These are phyloP conservation scores for Euphorbia celastroides DNA, from an alignment of 441 rosid genomes.

Conservation along the genomic window DNA sequence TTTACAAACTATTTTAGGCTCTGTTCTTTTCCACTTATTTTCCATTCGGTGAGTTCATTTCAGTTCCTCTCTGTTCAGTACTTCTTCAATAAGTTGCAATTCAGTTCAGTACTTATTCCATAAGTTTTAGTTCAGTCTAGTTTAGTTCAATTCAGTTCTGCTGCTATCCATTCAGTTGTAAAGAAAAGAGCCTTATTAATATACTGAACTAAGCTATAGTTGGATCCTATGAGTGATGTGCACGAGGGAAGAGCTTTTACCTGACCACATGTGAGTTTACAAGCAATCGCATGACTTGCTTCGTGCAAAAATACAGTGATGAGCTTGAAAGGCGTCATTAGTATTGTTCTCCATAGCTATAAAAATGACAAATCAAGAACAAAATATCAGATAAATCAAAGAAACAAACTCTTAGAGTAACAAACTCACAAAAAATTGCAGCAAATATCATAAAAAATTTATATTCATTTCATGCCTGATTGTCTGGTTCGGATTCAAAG, in stretches of 20 bases:
- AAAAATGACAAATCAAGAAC: conserved; percentile 5
- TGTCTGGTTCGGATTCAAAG: not conserved
- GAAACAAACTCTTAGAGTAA: not conserved
- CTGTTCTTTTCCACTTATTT: too few relatives aligned
- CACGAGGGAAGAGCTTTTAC: conserved; percentile 39
- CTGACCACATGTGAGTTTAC: conserved; percentile 90
- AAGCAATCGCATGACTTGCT: conserved; percentile 93
- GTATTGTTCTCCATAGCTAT: conserved; percentile 86
- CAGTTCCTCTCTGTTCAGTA: too few relatives aligned
- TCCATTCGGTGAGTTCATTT: too few relatives aligned
- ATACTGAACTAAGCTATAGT: not conserved
- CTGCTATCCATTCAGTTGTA: too few relatives aligned
- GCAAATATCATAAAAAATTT: not conserved
- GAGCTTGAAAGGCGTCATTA: conserved; percentile 85
- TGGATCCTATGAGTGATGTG: conserved; percentile 4
- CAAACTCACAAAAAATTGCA: not conserved
- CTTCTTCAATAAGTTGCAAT: too few relatives aligned
- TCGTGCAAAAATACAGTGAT: conserved; percentile 89
- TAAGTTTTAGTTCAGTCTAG: too few relatives aligned
- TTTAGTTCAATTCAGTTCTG: too few relatives aligned
- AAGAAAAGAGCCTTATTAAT: too few relatives aligned
- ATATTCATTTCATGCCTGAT: not conserved
- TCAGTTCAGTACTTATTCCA: too few relatives aligned
- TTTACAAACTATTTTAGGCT: too few relatives aligned
- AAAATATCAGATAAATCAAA: conserved; percentile 7